Evolutionary conservation across 208 protist species (phyloP).

Genomic region (Leishmania gerbilli): DNA sequence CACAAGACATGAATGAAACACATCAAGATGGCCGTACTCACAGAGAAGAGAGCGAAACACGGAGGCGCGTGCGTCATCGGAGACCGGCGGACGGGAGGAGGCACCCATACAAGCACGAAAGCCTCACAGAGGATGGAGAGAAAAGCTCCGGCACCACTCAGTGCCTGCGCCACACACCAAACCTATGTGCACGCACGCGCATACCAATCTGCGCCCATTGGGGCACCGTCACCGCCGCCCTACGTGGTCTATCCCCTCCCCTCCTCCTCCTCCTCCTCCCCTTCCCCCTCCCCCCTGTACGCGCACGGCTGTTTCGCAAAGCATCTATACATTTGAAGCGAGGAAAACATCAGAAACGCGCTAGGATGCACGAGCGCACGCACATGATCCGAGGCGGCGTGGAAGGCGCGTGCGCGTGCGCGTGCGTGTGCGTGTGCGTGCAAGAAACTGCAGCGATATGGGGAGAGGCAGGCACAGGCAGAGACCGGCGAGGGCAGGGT

Average conservation of each 20-base stretch:
- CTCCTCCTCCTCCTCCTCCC: neutral
- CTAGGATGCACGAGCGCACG: neutral
- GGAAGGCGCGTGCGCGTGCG: neutral
- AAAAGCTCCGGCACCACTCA: neutral
- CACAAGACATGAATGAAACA: neutral
- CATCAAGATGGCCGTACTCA: neutral
- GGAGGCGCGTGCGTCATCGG: neutral
- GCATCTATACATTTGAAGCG: neutral
- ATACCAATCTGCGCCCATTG: neutral
- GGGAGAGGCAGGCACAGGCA: neutral
- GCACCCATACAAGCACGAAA: neutral
- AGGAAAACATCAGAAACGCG: neutral
- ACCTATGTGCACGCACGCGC: constrained; percentile 1
- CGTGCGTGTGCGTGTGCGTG: neutral
- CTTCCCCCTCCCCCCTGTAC: neutral
- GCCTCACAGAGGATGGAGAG: neutral
- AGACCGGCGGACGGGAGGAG: neutral
- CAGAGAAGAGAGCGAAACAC: neutral
- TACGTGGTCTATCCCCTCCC: neutral
- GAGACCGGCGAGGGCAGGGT: neutral
- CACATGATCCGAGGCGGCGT: neutral
- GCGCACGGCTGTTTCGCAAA: neutral
- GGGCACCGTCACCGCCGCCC: neutral
- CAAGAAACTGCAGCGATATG: neutral
- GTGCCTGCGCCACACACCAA: neutral